Conservation (phyloP, 1,139 yeast species). For the Yamadazyma trypodendri region DNA sequence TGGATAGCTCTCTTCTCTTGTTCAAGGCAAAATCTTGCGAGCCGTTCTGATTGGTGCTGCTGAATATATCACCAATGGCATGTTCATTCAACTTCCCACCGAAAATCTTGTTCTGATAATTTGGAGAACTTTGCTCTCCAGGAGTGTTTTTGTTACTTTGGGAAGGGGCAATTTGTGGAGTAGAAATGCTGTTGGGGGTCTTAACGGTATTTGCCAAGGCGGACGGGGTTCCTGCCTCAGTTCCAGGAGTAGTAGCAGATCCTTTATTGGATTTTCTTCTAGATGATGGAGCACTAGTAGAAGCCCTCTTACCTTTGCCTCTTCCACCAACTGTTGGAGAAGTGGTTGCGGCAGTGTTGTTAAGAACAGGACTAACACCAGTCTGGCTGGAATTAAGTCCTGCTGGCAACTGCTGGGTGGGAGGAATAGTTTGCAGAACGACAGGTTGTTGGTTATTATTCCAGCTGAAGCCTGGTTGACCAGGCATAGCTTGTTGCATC, state of each 20-base stretch:
- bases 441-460: constrained; percentile 2
- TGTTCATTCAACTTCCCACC: constrained; percentile 20
- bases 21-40: constrained; percentile 32
- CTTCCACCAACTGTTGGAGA: constrained; percentile 17
- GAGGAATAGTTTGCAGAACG: constrained; percentile 4
- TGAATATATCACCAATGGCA: constrained; percentile 27
- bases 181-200: constrained; percentile 46
- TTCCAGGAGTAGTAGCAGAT: constrained; percentile 35
- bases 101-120: constrained; percentile 16
- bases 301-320: constrained; percentile 19
- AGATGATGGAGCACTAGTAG: constrained; percentile 17
- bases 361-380: constrained; percentile 14
- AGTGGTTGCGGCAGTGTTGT: constrained; percentile 7
- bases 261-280: constrained; percentile 29
- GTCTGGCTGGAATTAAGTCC: constrained; percentile 14
- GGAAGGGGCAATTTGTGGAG: constrained; percentile 37
- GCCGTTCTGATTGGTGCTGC: constrained; percentile 12
- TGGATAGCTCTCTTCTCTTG: constrained; percentile 47
- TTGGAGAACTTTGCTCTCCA: constrained; percentile 35
- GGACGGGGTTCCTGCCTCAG: constrained; percentile 40
- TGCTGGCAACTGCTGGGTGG: constrained; percentile 6
- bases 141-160: constrained; percentile 47
- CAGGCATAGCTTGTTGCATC: constrained; percentile 6
- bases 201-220: constrained; percentile 40
- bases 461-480: constrained; percentile 3